A percentile compares a stretch with the other conserved stretches of the same genome.
Conservation (phyloP, 2,329 filamentous ascomycete genomes). For the Neoscytalidium dimidiatum region DNA sequence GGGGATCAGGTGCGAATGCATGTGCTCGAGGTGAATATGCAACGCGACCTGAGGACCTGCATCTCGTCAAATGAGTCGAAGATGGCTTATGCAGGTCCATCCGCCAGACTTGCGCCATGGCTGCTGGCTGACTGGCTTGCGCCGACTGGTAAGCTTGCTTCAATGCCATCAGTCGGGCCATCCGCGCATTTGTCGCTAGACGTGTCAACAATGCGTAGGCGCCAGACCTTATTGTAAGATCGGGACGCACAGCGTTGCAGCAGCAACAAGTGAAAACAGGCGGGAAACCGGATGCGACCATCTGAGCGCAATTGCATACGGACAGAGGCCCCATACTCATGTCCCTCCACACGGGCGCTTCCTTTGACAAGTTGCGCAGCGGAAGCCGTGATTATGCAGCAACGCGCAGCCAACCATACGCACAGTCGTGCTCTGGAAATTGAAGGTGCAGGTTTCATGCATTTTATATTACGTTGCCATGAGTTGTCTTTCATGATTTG, state of each 20-base stretch:
- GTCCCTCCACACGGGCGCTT: too few relatives aligned
- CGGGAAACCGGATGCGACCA: too few relatives aligned
- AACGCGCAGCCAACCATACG: neutral
- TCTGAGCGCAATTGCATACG: too few relatives aligned
- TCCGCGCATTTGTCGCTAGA: neutral
- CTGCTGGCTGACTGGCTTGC: neutral
- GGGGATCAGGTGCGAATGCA: too few relatives aligned
- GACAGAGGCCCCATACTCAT: too few relatives aligned
- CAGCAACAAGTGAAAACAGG: too few relatives aligned
- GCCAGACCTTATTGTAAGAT: neutral
- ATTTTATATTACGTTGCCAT: neutral
- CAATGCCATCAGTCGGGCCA: neutral
- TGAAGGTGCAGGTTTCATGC: neutral
- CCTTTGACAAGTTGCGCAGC: too few relatives aligned
- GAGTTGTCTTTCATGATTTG: conserved; percentile 10
- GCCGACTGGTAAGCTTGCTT: neutral
- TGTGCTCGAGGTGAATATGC: too few relatives aligned
- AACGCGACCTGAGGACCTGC: too few relatives aligned
- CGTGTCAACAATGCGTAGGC: neutral
- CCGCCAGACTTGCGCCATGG: neutral
- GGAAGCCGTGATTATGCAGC: neutral
- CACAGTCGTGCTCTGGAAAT: too few relatives aligned
- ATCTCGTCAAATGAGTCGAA: neutral
- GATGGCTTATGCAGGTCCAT: neutral
- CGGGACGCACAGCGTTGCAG: neutral